These are phyloP conservation scores for Leucogyrophana mollusca DNA, from an alignment of 768 basidiomycete genomes.

Conservation along the genomic window DNA sequence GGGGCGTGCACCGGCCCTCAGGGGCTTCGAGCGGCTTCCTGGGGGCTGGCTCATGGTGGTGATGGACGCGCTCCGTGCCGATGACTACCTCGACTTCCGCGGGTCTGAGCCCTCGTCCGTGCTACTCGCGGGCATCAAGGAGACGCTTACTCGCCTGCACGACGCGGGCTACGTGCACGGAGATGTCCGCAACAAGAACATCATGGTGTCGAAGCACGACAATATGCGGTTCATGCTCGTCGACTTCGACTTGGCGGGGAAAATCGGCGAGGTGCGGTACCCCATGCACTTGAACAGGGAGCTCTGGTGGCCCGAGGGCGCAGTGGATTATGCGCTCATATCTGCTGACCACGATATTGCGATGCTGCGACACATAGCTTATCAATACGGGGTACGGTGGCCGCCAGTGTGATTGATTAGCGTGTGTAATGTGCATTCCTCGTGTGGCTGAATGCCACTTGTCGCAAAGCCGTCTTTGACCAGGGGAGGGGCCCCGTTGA, in stretches of 20 bases:
- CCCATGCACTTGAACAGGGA: conserved; percentile 9
- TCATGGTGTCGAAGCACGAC: conserved; percentile 22
- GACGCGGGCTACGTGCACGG: conserved; percentile 29
- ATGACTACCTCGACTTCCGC: conserved; percentile 2
- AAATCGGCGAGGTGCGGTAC: conserved; percentile 17
- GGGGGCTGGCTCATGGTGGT: conserved; percentile 29
- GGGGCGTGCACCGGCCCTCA: conserved; percentile 18
- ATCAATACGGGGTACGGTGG: too few species aligned
- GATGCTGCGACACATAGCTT: conserved; percentile 15
- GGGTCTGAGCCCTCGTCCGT: background rate
- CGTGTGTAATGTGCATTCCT: too few species aligned
- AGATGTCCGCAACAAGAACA: conserved; percentile 26
- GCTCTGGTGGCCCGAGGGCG: conserved; percentile 21
- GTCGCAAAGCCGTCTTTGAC: too few species aligned
- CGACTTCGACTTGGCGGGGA: conserved; percentile 30
- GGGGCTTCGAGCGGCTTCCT: conserved; percentile 20
- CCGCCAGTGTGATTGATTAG: too few species aligned
- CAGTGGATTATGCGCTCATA: conserved; percentile 15
- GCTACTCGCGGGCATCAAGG: background rate
- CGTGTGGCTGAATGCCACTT: too few species aligned
- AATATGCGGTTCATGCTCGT: conserved; percentile 14
- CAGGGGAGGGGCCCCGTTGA: too few species aligned
- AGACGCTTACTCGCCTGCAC: conserved; percentile 7
- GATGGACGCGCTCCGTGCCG: conserved; percentile 17
- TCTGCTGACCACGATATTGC: conserved; percentile 20